These are phyloP conservation scores for Plantago coronopus DNA, from an alignment of 305 asterid species.

Conservation along the genomic window DNA sequence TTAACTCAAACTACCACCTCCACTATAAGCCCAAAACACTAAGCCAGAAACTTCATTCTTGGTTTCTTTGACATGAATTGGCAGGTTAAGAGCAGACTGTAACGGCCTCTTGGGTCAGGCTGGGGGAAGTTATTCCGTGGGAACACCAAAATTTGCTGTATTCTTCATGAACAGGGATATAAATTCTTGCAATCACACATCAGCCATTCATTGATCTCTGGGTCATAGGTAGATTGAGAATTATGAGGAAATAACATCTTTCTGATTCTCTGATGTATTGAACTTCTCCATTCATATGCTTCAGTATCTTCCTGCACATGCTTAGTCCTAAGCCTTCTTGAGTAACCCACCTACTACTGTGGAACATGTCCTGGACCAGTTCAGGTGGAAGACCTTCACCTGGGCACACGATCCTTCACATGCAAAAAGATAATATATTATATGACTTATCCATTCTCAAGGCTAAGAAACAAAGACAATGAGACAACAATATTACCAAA, in stretches of 20 bases:
- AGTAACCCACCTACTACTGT: conserved; percentile 56
- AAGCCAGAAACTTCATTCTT: no score
- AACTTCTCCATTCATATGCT: conserved; percentile 83
- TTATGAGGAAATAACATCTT: conserved; percentile 53
- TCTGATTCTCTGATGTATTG: conserved; percentile 77
- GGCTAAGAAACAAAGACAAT: background rate
- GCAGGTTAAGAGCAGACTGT: no score
- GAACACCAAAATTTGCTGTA: background rate
- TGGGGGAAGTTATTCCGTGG: background rate
- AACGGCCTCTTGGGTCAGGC: background rate
- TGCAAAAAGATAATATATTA: background rate
- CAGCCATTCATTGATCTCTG: conserved; percentile 29
- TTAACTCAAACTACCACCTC: background rate
- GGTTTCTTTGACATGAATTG: no score
- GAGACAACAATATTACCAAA: background rate
- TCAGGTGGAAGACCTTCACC: conserved; percentile 86
- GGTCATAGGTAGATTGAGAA: conserved; percentile 51
- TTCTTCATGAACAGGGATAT: no score
- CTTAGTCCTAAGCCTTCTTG: conserved; percentile 75
- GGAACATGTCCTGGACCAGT: conserved; percentile 79
- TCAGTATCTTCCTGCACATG: conserved; percentile 64
- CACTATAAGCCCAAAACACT: no score
- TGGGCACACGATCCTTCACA: conserved; percentile 58
- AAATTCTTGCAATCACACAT: background rate
- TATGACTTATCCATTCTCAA: background rate